A percentile compares a stretch with the other conserved stretches of the same genome.
These are phyloP conservation scores for Lipomyces anomalus DNA, from an alignment of 805 yeast species.

Conservation along the genomic window DNA sequence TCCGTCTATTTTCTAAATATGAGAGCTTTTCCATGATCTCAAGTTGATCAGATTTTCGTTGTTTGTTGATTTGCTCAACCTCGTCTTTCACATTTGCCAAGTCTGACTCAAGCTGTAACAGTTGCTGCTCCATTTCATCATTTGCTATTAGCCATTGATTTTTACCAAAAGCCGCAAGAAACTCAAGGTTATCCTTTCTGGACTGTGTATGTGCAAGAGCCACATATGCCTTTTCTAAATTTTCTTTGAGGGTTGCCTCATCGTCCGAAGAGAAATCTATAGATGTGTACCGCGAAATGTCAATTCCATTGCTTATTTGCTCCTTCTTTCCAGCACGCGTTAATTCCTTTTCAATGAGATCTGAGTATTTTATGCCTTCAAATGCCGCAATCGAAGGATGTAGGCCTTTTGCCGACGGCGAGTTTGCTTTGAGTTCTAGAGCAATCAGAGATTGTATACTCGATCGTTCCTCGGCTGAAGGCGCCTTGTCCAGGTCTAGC, in stretches of 20 bases:
- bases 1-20: neutral
- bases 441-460: neutral
- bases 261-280: constrained; percentile 23
- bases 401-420: too few species aligned
- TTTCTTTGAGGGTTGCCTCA: constrained; percentile 10
- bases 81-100: constrained; percentile 1
- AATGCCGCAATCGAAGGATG: neutral
- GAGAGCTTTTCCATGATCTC: neutral
- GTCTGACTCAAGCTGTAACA: constrained; percentile 23
- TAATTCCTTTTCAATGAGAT: neutral
- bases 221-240: constrained; percentile 23
- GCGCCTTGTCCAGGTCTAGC: constrained; percentile 1
- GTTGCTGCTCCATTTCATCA: constrained; percentile 27
- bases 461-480: neutral
- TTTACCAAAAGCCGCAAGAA: constrained; percentile 27
- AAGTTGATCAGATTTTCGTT: neutral
- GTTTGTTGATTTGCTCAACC: neutral
- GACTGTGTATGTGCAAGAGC: constrained; percentile 28
- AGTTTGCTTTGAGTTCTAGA: neutral
- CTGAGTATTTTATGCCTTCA: neutral
- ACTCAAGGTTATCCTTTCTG: constrained; percentile 28
- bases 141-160: constrained; percentile 33
- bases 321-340: neutral
- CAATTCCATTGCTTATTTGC: constrained; percentile 22
- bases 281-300: constrained; percentile 26